phyloP scores from a whole-genome alignment of 2,329 filamentous ascomycete genomes.

The Leptosphaerulina australis region DNA sequence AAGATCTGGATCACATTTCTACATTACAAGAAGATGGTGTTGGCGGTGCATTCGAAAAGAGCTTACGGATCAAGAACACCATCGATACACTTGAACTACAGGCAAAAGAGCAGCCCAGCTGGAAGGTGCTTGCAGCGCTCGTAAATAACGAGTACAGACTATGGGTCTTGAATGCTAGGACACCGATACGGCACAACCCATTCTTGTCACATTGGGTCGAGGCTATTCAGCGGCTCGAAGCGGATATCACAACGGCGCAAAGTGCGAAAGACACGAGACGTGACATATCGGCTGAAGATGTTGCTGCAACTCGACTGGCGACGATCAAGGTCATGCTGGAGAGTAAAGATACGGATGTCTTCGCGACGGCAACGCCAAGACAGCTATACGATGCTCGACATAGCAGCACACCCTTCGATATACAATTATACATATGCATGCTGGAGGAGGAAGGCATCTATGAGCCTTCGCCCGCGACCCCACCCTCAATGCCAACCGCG shows the following conservation, averaged over 20 bases:
- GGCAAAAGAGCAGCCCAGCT: constrained; percentile 27
- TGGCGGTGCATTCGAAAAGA: constrained; percentile 35
- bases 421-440: constrained; percentile 41
- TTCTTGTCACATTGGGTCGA: constrained; percentile 52
- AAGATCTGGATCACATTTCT: constrained; percentile 15
- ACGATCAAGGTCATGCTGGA: constrained; percentile 39
- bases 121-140: constrained; percentile 33
- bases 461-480: constrained; percentile 22
- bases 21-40: constrained; percentile 7
- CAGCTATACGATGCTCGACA: constrained; percentile 23
- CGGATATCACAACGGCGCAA: not conserved
- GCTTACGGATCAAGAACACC: constrained; percentile 40
- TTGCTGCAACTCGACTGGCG: constrained; percentile 29
- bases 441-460: constrained; percentile 48
- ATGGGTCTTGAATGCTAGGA: constrained; percentile 38
- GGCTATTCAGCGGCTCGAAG: constrained; percentile 31
- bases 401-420: constrained; percentile 30
- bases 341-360: constrained; percentile 9
- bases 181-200: constrained; percentile 44
- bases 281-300: constrained; percentile 22
- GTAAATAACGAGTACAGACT: constrained; percentile 48
- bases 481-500: not conserved
- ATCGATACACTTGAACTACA: constrained; percentile 37
- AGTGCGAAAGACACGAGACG: not conserved
- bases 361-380: constrained; percentile 22